A percentile compares a stretch with the other conserved stretches of the same genome.
These are phyloP conservation scores for Coix lacrymajobi DNA, from an alignment of 176 grass and related monocot species.

Conservation along the genomic window DNA sequence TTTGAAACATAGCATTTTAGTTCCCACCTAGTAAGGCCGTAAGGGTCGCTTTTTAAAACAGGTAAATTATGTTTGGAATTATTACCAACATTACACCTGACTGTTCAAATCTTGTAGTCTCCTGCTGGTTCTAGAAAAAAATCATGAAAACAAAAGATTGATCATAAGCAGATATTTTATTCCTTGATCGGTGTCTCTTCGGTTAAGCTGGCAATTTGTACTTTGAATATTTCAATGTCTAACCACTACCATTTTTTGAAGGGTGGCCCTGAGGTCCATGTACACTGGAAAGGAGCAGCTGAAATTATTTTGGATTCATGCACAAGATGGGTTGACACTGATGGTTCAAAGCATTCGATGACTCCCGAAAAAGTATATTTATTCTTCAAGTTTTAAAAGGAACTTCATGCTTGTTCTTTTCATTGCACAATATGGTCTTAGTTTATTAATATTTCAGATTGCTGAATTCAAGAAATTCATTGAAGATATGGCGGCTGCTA, in stretches of 20 bases:
- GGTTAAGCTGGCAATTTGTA: not conserved
- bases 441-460: slow-evolving; percentile 38
- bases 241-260: slow-evolving; percentile 26
- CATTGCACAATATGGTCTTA: not conserved
- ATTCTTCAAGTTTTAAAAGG: not conserved
- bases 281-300: slow-evolving; percentile 98
- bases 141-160: not conserved
- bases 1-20: not conserved
- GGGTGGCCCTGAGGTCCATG: slow-evolving; percentile 67
- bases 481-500: slow-evolving; percentile 75
- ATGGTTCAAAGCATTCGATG: slow-evolving; percentile 61
- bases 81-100: not conserved
- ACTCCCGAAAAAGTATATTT: slow-evolving; percentile 55
- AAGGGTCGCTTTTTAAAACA: not conserved
- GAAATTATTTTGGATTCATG: slow-evolving; percentile 89
- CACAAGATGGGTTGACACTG: slow-evolving; percentile 60
- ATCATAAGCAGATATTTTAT: not conserved
- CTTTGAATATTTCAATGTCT: not conserved
- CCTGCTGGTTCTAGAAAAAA: not conserved
- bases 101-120: not conserved
- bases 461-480: slow-evolving; percentile 72
- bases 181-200: not conserved
- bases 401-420: not conserved
- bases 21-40: not conserved
- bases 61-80: not conserved